A percentile compares a stretch with the other conserved stretches of the same genome.
phyloP scores from a whole-genome alignment of 345 rosid species.

The Gossypium sturtianum region DNA sequence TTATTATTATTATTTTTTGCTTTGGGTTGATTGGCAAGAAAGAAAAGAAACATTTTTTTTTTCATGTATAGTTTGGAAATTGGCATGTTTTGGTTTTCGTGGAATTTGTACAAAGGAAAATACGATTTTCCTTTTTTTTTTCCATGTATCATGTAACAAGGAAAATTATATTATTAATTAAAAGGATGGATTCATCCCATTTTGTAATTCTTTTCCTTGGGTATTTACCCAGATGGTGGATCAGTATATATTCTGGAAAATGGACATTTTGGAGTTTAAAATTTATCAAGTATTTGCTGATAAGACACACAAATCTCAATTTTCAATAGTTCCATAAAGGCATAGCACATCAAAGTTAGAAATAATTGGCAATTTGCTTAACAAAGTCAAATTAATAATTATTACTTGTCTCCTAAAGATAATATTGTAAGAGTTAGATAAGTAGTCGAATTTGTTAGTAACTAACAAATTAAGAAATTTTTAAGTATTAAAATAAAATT shows the following conservation, averaged over 20 bases:
- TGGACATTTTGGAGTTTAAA: not conserved
- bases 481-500: too few relatives aligned
- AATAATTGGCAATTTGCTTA: not conserved
- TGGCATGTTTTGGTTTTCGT: not conserved
- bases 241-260: not conserved
- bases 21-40: not conserved
- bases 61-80: slow-evolving; percentile 9
- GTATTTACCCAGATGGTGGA: not conserved
- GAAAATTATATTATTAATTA: not conserved
- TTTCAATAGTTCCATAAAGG: not conserved
- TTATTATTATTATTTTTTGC: not conserved
- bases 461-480: too few relatives aligned
- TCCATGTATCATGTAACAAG: not conserved
- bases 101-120: slow-evolving; percentile 4
- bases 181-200: not conserved
- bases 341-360: not conserved
- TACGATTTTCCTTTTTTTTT: not conserved
- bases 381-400: not conserved
- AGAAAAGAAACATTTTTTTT: not conserved
- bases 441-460: too few relatives aligned
- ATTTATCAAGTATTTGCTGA: not conserved
- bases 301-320: not conserved
- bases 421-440: too few relatives aligned
- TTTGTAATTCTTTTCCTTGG: not conserved
- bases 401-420: not conserved